Conservation (phyloP, 164 flowering plant genomes). For the Sedum album region DNA sequence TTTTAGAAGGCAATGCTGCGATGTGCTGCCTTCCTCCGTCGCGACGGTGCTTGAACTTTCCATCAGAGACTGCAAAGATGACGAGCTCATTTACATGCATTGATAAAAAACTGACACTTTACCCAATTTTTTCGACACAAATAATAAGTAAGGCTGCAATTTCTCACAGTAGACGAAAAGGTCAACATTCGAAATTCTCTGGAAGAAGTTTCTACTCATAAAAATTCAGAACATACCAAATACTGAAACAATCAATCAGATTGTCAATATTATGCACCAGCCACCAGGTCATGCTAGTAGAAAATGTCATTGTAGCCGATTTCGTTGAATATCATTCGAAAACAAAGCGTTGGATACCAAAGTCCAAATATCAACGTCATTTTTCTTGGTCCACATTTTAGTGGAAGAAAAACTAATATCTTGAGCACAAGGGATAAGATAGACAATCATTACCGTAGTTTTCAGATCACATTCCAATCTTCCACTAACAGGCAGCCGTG, state of each 20-base stretch:
- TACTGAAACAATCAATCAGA: neutral
- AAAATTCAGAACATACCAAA: neutral
- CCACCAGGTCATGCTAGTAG: neutral
- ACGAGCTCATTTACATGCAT: constrained; percentile 42
- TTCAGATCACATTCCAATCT: neutral
- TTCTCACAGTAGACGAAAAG: neutral
- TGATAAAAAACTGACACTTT: neutral
- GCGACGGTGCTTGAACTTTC: constrained; percentile 29
- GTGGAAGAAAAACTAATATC: constrained; percentile 19
- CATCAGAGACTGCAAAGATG: constrained; percentile 52
- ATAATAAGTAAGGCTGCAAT: too few species aligned
- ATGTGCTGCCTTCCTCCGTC: constrained; percentile 32
- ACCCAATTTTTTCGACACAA: neutral
- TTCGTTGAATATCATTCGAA: neutral
- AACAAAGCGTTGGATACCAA: neutral
- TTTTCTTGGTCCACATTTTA: constrained; percentile 18
- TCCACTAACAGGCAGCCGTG: too few species aligned
- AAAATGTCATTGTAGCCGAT: neutral
- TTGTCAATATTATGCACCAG: neutral
- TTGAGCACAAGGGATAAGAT: constrained; percentile 33
- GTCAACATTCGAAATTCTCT: neutral
- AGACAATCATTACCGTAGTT: constrained; percentile 9
- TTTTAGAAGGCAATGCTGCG: constrained; percentile 56
- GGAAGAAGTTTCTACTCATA: neutral
- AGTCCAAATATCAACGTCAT: neutral